Conservation (phyloP, 495 filamentous ascomycete genomes). For the Daldinia vernicosa region DNA sequence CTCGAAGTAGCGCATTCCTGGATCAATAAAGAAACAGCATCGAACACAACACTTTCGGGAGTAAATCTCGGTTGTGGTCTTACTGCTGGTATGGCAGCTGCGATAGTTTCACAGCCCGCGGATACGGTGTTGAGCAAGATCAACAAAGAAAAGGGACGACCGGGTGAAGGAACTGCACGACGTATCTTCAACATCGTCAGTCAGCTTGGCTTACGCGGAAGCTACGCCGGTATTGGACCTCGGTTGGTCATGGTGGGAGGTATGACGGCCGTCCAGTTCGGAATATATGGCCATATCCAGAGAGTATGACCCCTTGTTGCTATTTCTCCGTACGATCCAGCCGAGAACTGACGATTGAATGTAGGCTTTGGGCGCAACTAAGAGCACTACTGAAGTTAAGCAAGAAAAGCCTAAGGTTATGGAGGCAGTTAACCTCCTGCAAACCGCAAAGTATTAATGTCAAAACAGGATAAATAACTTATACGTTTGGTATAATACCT, state of each 20-base stretch:
- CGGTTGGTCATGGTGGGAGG: slow-evolving; percentile 77
- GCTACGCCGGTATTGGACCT: slow-evolving; percentile 79
- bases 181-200: slow-evolving; percentile 82
- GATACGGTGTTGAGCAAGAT: slow-evolving; percentile 93
- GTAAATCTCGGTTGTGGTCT: slow-evolving; percentile 86
- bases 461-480: not conserved
- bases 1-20: slow-evolving; percentile 69
- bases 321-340: not conserved
- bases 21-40: slow-evolving; percentile 68
- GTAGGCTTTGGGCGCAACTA: slow-evolving; percentile 44
- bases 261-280: slow-evolving; percentile 83
- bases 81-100: slow-evolving; percentile 86
- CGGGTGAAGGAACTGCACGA: slow-evolving; percentile 78
- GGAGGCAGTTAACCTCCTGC: slow-evolving; percentile 20
- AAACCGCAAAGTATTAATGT: slow-evolving; percentile 27
- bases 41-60: slow-evolving; percentile 69
- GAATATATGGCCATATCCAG: slow-evolving; percentile 81
- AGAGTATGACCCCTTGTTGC: slow-evolving; percentile 46
- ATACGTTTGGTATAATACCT: slow-evolving; percentile 11
- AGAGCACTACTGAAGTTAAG: slow-evolving; percentile 26
- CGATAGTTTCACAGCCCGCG: slow-evolving; percentile 84
- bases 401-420: slow-evolving; percentile 18
- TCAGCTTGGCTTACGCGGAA: slow-evolving; percentile 79
- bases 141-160: slow-evolving; percentile 84
- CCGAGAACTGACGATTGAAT: slow-evolving; percentile 12